Percentiles rank a stretch among this genome's conserved stretches.
Conservation (phyloP, 768 basidiomycete genomes). For the Cystofilobasidium capitatum region DNA sequence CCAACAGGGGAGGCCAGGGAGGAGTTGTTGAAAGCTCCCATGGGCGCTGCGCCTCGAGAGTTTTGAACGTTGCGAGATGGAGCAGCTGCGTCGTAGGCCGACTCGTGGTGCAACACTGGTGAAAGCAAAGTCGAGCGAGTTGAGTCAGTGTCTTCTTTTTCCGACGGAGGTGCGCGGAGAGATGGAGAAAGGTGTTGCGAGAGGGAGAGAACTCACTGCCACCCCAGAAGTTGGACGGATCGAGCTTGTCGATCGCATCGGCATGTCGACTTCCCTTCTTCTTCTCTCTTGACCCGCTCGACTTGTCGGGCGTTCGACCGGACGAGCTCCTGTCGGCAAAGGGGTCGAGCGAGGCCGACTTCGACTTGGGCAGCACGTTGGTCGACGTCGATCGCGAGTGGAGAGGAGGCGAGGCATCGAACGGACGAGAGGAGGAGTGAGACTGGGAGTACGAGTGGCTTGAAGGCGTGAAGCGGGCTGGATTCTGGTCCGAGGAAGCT, state of each 20-base stretch:
- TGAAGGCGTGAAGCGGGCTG: background rate
- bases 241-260: constrained; percentile 25
- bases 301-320: background rate
- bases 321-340: constrained; percentile 10
- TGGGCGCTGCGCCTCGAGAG: constrained; percentile 48
- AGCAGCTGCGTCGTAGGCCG: constrained; percentile 83
- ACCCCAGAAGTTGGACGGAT: constrained; percentile 24
- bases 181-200: background rate
- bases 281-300: background rate
- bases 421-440: background rate
- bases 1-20: background rate
- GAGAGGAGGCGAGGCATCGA: background rate
- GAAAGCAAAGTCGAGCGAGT: background rate
- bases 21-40: constrained; percentile 51
- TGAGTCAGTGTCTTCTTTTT: background rate
- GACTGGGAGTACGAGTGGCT: background rate
- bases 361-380: constrained; percentile 1
- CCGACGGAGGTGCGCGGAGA: background rate
- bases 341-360: constrained; percentile 2
- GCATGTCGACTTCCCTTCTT: constrained; percentile 23
- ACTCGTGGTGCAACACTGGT: constrained; percentile 82
- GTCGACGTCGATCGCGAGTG: background rate
- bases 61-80: constrained; percentile 76
- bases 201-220: constrained; percentile 15
- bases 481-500: background rate